Evolutionary conservation across 139 green algal species (phyloP).

Genomic region (Edaphochlamys debaryana): DNA sequence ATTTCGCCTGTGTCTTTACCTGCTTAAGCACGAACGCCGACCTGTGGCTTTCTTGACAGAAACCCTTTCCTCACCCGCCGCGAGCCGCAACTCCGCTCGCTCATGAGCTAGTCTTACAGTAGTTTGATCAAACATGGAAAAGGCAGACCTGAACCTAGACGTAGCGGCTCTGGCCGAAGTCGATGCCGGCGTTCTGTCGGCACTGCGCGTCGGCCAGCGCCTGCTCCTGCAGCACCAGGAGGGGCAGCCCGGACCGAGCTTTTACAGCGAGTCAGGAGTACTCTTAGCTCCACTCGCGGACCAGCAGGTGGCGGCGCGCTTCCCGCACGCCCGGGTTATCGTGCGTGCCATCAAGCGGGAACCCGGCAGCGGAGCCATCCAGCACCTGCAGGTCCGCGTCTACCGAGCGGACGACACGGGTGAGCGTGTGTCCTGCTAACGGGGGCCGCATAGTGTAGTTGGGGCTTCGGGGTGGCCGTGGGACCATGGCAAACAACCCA

Average conservation of each 20-base stretch:
- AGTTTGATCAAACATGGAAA: slow-evolving; percentile 16
- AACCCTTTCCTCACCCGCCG: no score
- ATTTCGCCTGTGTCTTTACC: no score
- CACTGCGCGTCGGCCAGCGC: slow-evolving; percentile 8
- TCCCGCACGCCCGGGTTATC: neutral
- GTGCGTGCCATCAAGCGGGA: slow-evolving; percentile 28
- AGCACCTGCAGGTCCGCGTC: slow-evolving; percentile 3
- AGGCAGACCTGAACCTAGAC: neutral
- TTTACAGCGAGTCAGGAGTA: slow-evolving; percentile 8
- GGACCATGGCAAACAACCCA: no score
- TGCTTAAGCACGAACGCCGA: no score
- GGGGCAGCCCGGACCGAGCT: neutral
- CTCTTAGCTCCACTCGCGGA: slow-evolving; percentile 1
- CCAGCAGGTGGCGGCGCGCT: neutral
- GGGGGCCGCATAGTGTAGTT: no score
- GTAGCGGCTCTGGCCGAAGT: neutral
- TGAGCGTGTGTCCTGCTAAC: no score
- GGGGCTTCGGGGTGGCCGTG: no score
- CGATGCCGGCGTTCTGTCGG: neutral
- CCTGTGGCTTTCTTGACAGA: no score
- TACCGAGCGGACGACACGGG: slow-evolving; percentile 6
- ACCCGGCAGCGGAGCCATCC: neutral
- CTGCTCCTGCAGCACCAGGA: neutral
- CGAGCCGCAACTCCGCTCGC: no score
- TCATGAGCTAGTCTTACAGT: no score